Evolutionary conservation across 2,329 filamentous ascomycete genomes (phyloP).

Genomic region (Fusarium longipes): DNA sequence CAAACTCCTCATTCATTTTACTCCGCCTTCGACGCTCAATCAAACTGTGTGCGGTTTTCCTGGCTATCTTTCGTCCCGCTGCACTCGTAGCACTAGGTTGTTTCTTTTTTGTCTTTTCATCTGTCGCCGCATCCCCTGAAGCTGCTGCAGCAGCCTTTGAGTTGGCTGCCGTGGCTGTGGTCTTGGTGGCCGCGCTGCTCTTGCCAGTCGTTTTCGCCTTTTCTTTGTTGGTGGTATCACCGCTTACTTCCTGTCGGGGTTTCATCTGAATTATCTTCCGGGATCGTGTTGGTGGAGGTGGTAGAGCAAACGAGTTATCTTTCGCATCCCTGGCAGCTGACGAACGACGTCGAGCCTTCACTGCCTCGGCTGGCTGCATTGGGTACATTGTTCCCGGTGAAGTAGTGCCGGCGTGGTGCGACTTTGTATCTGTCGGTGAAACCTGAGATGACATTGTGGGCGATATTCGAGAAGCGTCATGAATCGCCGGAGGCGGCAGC

Average conservation of each 20-base stretch:
- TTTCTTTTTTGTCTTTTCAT: slow-evolving; percentile 73
- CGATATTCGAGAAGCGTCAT: slow-evolving; percentile 60
- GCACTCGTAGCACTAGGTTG: slow-evolving; percentile 80
- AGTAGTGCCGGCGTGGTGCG: slow-evolving; percentile 45
- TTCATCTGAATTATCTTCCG: slow-evolving; percentile 99
- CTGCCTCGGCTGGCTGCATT: slow-evolving; percentile 62
- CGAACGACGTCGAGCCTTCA: slow-evolving; percentile 65
- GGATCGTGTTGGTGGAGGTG: slow-evolving; percentile 89
- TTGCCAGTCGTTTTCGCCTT: slow-evolving; percentile 41
- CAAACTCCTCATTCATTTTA: slow-evolving; percentile 99
- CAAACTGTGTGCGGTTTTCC: slow-evolving; percentile 95
- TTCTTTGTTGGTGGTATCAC: slow-evolving; percentile 41
- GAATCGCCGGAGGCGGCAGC: slow-evolving; percentile 80
- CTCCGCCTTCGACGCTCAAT: slow-evolving; percentile 90
- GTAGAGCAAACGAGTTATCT: slow-evolving; percentile 79
- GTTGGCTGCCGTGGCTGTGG: slow-evolving; percentile 24
- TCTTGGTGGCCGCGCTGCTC: slow-evolving; percentile 28
- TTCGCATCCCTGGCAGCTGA: slow-evolving; percentile 59
- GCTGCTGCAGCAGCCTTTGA: slow-evolving; percentile 40
- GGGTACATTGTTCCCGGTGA: slow-evolving; percentile 53
- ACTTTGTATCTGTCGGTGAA: slow-evolving; percentile 48
- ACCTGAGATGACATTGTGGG: slow-evolving; percentile 49
- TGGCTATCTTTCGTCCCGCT: slow-evolving; percentile 91
- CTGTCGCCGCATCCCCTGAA: slow-evolving; percentile 33
- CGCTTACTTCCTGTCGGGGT: slow-evolving; percentile 62